Evolutionary conservation across 345 rosid species (phyloP).

Genomic region (Linum tenue): DNA sequence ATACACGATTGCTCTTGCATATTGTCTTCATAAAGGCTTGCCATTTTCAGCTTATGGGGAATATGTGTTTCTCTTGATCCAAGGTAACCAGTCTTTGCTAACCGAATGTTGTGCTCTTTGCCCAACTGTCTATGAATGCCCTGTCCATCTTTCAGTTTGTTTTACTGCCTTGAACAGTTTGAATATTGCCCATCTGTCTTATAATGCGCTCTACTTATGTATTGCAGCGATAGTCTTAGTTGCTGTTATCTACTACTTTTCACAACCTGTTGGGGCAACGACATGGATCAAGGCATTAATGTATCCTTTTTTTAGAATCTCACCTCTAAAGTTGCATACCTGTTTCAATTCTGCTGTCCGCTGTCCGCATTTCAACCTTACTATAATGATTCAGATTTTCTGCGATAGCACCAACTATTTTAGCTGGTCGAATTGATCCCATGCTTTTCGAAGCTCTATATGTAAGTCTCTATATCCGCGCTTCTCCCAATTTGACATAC

Average conservation of each 20-base stretch:
- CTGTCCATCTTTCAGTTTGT: too few relatives aligned
- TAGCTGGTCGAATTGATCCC: slow-evolving; percentile 77
- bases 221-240: slow-evolving; percentile 6
- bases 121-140: background rate
- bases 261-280: slow-evolving; percentile 22
- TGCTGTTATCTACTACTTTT: slow-evolving; percentile 42
- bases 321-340: background rate
- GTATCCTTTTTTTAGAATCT: slow-evolving; percentile 4
- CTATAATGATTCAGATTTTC: slow-evolving; percentile 49
- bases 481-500: slow-evolving; percentile 1
- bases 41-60: slow-evolving; percentile 97
- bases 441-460: slow-evolving; percentile 85
- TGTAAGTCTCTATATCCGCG: slow-evolving; percentile 33
- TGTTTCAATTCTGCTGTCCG: background rate
- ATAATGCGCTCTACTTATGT: background rate
- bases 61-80: slow-evolving; percentile 73
- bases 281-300: slow-evolving; percentile 11
- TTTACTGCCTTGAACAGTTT: too few relatives aligned
- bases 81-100: slow-evolving; percentile 32
- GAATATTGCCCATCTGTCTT: too few relatives aligned
- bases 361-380: slow-evolving; percentile 21
- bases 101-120: background rate
- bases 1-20: slow-evolving; percentile 79
- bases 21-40: slow-evolving; percentile 83
- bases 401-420: slow-evolving; percentile 71